Base-by-base conservation (phyloP, 768 basidiomycete species). In the Lactarius trivialis region DNA sequence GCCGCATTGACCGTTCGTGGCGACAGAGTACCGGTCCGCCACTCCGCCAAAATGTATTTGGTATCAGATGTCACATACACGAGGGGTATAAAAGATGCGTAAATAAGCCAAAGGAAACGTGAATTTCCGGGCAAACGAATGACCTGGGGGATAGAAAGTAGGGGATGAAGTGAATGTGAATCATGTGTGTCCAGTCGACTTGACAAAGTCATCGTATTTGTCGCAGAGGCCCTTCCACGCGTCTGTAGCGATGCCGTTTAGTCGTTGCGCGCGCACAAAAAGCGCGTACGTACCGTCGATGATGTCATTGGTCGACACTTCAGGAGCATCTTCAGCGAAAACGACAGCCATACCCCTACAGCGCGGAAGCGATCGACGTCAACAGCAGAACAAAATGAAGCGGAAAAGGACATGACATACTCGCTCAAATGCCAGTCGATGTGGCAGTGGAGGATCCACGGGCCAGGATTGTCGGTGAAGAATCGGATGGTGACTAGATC, bases 381-480 rank as follows among this genome's bases (percentile, higher is more conserved):
- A 28, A 6, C 17, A 39, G 49, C 14, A 43, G 45, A 34, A 36
- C 5, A 39, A 51, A 36, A 28, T 8, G 14, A 30, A 6, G 14
- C 0, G 3, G 1, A 21, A 21, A 15, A 8, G 0, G 12, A 51
- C 59, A 3, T 43, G 12, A 51, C 59, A 3, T 43, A 65, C 66
- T 48, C 41, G 30, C 65, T 65, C 49, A 73, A 65, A 62, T 73
- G 72, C 72, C 72, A 72, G 36, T 66, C 71, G 58, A 73, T 71
- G 60, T 73, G 73, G 56, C 73, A 73, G 62, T 73, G 72, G 36
- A 73, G 57, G 51, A 69, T 67, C 70, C 68, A 70, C 45, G 68
- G 67, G 15, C 72, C 72, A 11, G 72, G 67, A 39, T 72, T 72
- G 60, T 73, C 72, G 15, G 71, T 73, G 15, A 66, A 51, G 59